Evolutionary conservation across 345 rosid genomes (phyloP).

Genomic region (Arabis alpina): DNA sequence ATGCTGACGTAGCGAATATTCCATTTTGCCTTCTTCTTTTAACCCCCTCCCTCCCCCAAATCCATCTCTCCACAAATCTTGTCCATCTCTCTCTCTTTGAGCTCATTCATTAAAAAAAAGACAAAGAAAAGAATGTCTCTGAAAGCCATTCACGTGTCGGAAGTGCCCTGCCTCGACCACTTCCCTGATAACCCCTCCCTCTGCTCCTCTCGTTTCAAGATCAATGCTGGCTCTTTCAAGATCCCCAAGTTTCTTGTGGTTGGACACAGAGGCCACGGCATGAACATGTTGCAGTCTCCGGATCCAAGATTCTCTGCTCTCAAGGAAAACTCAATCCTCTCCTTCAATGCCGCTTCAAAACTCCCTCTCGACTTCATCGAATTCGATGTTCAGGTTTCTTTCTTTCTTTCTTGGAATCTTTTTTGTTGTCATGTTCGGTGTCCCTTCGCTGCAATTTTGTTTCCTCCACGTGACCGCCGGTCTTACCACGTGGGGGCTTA

Average conservation of each 20-base stretch:
- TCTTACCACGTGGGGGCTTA: constrained; percentile 29
- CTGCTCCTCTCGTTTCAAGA: constrained; percentile 45
- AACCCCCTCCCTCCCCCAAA: neutral
- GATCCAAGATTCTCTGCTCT: constrained; percentile 71
- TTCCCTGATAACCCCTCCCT: constrained; percentile 60
- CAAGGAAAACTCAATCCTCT: constrained; percentile 77
- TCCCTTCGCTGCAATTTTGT: constrained; percentile 15
- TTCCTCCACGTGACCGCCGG: constrained; percentile 36
- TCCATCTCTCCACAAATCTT: neutral
- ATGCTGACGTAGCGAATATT: constrained; percentile 40
- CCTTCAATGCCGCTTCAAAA: constrained; percentile 77
- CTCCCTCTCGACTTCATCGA: constrained; percentile 80
- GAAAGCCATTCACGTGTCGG: constrained; percentile 83
- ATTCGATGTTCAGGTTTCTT: constrained; percentile 91
- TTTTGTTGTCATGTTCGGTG: neutral
- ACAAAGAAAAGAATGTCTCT: constrained; percentile 55
- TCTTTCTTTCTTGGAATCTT: neutral
- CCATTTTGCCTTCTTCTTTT: constrained; percentile 15
- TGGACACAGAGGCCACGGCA: constrained; percentile 92
- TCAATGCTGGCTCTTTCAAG: constrained; percentile 24
- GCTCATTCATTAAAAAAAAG: neutral
- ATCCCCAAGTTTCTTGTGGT: constrained; percentile 72
- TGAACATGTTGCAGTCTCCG: constrained; percentile 65
- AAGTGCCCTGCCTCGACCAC: constrained; percentile 74
- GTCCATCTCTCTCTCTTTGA: neutral